Conservation (phyloP, 108 stramenopile genomes). For the Skeletonema grethae region DNA sequence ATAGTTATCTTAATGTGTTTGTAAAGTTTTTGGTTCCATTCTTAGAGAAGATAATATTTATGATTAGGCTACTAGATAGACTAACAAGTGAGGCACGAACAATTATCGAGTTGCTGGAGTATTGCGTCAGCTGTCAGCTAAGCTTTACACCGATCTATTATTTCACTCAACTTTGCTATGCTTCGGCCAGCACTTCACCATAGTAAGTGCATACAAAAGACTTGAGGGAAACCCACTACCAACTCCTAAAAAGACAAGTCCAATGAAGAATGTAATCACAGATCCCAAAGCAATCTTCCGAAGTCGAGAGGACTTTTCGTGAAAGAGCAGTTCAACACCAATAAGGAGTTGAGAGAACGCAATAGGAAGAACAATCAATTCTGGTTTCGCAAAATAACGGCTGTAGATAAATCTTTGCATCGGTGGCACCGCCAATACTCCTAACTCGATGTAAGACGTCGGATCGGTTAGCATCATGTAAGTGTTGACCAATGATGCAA, state of each 20-base stretch:
- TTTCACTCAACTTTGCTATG: not conserved
- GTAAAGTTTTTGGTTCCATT: no score
- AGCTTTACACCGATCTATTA: not conserved
- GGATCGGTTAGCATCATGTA: constrained; percentile 9
- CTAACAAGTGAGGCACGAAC: no score
- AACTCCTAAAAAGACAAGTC: not conserved
- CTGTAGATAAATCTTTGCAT: constrained; percentile 12
- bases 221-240: not conserved
- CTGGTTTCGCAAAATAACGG: not conserved
- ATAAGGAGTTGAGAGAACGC: not conserved
- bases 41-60: no score
- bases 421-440: constrained; percentile 7
- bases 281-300: not conserved
- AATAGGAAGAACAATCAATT: constrained; percentile 11
- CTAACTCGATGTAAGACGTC: constrained; percentile 4
- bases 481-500: constrained; percentile 7
- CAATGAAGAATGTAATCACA: not conserved
- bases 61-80: no score
- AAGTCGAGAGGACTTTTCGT: not conserved
- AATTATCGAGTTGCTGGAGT: no score
- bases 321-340: not conserved
- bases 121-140: no score
- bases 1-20: no score
- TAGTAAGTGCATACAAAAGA: not conserved
- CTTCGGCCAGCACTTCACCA: not conserved